A percentile compares a stretch with the other conserved stretches of the same genome.
Evolutionary conservation across 495 filamentous ascomycete species (phyloP).

Genomic region (Trichoderma gamsii): DNA sequence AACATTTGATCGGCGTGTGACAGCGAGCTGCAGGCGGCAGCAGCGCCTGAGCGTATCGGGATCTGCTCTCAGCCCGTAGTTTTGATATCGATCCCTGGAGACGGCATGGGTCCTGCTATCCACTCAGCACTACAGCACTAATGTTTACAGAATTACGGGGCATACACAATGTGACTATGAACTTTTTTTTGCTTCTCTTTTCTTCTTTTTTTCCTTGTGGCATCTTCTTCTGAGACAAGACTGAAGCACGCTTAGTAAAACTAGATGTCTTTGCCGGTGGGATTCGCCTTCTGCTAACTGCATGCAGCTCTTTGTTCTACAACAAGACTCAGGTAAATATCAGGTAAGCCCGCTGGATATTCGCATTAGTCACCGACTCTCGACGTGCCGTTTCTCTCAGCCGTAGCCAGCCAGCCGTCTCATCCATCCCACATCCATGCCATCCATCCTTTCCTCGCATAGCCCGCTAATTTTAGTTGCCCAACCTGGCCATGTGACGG

Average conservation of each 20-base stretch:
- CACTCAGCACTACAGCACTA: not conserved
- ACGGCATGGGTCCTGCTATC: too few relatives aligned
- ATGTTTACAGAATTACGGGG: not conserved
- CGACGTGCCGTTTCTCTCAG: not conserved
- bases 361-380: not conserved
- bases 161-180: not conserved
- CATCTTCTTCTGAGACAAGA: not conserved
- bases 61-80: too few relatives aligned
- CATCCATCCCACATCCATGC: not conserved
- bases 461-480: not conserved
- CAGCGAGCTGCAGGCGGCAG: too few relatives aligned
- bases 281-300: too few relatives aligned
- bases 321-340: not conserved
- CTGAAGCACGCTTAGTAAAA: too few relatives aligned
- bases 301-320: not conserved
- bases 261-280: too few relatives aligned
- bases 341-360: not conserved
- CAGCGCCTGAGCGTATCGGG: too few relatives aligned
- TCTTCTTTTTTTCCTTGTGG: not conserved
- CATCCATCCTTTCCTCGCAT: not conserved
- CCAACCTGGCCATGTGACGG: constrained; percentile 11
- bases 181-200: not conserved
- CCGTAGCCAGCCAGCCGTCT: not conserved
- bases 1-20: too few relatives aligned
- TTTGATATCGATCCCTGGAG: too few relatives aligned